Percentiles rank a stretch among this genome's conserved stretches.
These are phyloP conservation scores for Tillandsia leiboldiana DNA, from an alignment of 176 grass and related monocot species.

Conservation along the genomic window DNA sequence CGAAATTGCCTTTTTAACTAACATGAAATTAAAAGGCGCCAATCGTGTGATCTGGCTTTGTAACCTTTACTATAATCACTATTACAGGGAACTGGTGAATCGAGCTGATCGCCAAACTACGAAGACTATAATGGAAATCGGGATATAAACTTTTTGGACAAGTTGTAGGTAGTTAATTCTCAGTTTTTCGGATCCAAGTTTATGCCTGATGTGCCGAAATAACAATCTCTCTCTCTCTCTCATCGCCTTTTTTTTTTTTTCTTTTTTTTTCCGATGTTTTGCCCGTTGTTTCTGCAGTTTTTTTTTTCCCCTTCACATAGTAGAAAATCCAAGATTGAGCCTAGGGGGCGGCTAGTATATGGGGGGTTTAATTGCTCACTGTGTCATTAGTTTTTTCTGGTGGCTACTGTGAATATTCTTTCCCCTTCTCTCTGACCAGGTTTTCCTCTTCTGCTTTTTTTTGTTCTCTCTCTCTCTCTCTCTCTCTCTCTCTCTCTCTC, in stretches of 20 bases:
- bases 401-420: neutral
- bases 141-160: neutral
- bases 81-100: slow-evolving; percentile 24
- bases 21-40: neutral
- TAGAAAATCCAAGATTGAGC: too few relatives aligned
- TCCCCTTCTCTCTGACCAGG: neutral
- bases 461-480: neutral
- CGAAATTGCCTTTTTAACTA: too few relatives aligned
- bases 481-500: neutral
- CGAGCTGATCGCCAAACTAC: slow-evolving; percentile 12
- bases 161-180: too few relatives aligned
- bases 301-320: too few relatives aligned
- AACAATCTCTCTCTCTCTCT: too few relatives aligned
- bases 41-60: neutral
- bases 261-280: too few relatives aligned
- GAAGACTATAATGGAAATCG: neutral
- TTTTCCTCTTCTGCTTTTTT: neutral
- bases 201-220: too few relatives aligned
- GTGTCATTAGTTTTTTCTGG: neutral
- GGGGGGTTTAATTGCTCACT: neutral
- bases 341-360: too few relatives aligned
- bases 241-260: too few relatives aligned
- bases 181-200: too few relatives aligned
- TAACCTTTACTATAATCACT: neutral
- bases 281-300: too few relatives aligned